Conservation (phyloP, 768 basidiomycete species). For the Hygrophorus pudorinus region DNA sequence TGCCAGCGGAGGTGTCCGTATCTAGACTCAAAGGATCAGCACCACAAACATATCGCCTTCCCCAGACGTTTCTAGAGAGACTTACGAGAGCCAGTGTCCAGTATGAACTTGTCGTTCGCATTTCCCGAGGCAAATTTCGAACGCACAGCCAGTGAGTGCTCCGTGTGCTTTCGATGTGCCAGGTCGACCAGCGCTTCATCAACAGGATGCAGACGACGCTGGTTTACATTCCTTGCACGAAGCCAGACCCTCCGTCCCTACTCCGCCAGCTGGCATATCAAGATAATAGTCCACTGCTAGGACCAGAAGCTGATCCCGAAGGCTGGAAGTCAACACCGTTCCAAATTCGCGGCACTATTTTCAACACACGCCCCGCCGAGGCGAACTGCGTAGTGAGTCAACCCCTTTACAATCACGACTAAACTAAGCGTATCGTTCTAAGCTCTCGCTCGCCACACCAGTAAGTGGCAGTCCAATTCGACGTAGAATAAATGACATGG, state of each 20-base stretch:
- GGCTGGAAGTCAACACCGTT: conserved; percentile 27
- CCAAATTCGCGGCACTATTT: conserved; percentile 19
- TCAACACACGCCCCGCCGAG: conserved; percentile 19
- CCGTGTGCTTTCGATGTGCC: not conserved
- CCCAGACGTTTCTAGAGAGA: conserved; percentile 28
- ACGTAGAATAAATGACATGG: not conserved
- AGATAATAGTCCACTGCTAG: conserved; percentile 22
- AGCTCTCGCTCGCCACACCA: conserved; percentile 32
- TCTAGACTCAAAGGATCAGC: conserved; percentile 11
- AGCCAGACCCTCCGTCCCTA: conserved; percentile 21
- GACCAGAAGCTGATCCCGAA: conserved; percentile 28
- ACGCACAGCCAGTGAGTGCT: conserved; percentile 23
- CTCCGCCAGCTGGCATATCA: conserved; percentile 27
- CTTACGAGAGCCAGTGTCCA: conserved; percentile 24
- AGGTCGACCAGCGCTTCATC: not conserved
- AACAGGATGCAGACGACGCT: conserved; percentile 21
- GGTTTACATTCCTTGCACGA: conserved; percentile 23
- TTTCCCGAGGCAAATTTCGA: conserved; percentile 21
- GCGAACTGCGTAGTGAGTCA: conserved; percentile 24
- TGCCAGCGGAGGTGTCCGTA: conserved; percentile 27
- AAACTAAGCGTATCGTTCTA: conserved; percentile 2
- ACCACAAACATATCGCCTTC: conserved; percentile 18
- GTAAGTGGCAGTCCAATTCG: conserved; percentile 15
- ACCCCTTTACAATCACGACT: conserved; percentile 1
- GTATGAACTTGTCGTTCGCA: conserved; percentile 24